A percentile compares a stretch with the other conserved stretches of the same genome.
These are phyloP conservation scores for Mycosphaerella sp. DNA, from an alignment of 2,329 filamentous ascomycete genomes.

Conservation along the genomic window DNA sequence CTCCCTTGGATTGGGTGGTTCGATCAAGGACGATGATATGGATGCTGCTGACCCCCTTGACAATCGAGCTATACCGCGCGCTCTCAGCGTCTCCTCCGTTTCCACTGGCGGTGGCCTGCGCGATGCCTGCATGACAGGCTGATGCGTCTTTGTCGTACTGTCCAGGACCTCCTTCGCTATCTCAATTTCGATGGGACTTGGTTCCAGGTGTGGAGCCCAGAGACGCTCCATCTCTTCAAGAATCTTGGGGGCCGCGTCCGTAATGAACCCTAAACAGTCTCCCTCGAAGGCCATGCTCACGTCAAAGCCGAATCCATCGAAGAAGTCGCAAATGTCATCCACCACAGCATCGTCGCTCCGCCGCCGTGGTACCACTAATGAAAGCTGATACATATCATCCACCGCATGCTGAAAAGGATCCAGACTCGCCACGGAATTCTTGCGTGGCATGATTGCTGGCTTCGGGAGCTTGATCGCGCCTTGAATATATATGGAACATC, in stretches of 20 bases:
- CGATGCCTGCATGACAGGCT: neutral
- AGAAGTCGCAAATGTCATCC: conserved; percentile 41
- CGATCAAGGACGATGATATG: neutral
- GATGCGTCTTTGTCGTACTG: conserved; percentile 1
- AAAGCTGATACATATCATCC: conserved; percentile 29
- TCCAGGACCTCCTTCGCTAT: conserved; percentile 26
- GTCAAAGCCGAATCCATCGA: conserved; percentile 37
- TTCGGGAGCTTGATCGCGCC: conserved; percentile 40
- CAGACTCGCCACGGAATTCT: conserved; percentile 38
- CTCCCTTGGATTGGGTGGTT: conserved; percentile 7
- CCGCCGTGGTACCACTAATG: conserved; percentile 26
- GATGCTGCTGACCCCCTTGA: conserved; percentile 19
- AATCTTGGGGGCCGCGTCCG: conserved; percentile 17
- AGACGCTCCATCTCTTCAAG: conserved; percentile 19
- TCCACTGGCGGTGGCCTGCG: conserved; percentile 20
- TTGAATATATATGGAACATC: conserved; percentile 36
- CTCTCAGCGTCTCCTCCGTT: conserved; percentile 27
- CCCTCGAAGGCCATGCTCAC: conserved; percentile 23
- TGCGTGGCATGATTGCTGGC: conserved; percentile 32
- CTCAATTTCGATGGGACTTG: conserved; percentile 23
- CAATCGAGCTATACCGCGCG: conserved; percentile 28
- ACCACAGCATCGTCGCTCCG: conserved; percentile 33
- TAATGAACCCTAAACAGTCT: conserved; percentile 16
- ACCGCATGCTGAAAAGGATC: conserved; percentile 37
- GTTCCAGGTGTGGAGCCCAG: conserved; percentile 24